Base-by-base conservation (phyloP, 169 alveolate genomes). In the Eimeria falciformis region DNA sequence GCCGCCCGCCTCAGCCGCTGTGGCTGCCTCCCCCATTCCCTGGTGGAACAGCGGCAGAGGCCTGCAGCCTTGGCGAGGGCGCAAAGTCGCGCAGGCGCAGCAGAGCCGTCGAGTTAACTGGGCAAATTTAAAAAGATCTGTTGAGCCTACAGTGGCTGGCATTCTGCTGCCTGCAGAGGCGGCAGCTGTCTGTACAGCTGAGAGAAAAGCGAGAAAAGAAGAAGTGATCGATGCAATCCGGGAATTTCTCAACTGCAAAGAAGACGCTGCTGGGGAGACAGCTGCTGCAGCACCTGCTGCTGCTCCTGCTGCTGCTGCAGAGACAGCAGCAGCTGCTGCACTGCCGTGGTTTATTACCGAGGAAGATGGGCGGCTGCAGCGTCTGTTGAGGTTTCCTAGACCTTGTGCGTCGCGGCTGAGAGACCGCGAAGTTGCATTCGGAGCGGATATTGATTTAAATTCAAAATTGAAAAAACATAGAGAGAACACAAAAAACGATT, bases 51-150 rank as follows among this genome's bases (percentile, higher is more conserved):
- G 88, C 53, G 81, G 65, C 45, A 47, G 68, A 27, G 93, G 93
- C 53, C 89, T 37, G 62, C 93, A 88, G 68, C 83, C 68, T 56
- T 88, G 93, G 93, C 27, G 93, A 56, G 88, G 93, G 40, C 29
- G 47, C 7, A 88, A 88, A 81, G 56, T 29, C 14, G 47, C 81
- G n/a, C 14, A 65, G 66, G 71, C 65, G 47, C 79, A 71, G 68
- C 93, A 88, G 25, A 88, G 93, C 81, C 87, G 93, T 12, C 66
- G 88, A 29, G 88, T 88, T 6, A 88, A 88, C 79, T 88, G 93
- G 93, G 86, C 93, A 5, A 56, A 7, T 40, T 69, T 79, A 9
- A 71, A n/a, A 18, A 65, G 93, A 27, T 17, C 29, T 18, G 88
- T 88, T 23, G 93, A 88, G 69, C 66, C 93, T 7, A 66, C 46